Evolutionary conservation across 2,329 filamentous ascomycete genomes (phyloP).

Genomic region (Lasiodiplodia gonubiensis): DNA sequence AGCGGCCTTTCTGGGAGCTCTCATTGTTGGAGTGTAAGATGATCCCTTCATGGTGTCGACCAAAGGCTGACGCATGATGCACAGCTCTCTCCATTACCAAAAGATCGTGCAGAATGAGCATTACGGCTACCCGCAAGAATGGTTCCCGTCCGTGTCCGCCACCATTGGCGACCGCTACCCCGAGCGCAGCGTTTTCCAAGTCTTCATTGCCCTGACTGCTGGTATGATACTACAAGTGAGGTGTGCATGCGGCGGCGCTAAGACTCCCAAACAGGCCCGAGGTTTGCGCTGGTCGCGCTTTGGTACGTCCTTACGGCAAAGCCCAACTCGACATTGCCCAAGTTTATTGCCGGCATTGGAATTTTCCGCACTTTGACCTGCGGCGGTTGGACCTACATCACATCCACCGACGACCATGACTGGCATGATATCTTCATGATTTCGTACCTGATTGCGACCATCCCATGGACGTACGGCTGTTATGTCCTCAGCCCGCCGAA

Average conservation of each 20-base stretch:
- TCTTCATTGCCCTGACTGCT: slow-evolving; percentile 96
- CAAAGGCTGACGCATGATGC: not conserved
- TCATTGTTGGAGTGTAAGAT: slow-evolving; percentile 70
- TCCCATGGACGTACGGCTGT: slow-evolving; percentile 95
- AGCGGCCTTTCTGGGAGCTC: slow-evolving; percentile 86
- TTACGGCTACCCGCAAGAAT: slow-evolving; percentile 79
- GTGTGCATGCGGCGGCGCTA: slow-evolving; percentile 10
- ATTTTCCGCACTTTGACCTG: slow-evolving; percentile 90
- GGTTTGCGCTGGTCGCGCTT: slow-evolving; percentile 86
- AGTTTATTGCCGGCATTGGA: slow-evolving; percentile 79
- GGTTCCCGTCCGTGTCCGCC: slow-evolving; percentile 94
- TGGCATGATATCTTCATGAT: slow-evolving; percentile 99
- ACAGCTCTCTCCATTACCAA: slow-evolving; percentile 79
- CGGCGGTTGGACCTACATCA: slow-evolving; percentile 98
- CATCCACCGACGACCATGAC: slow-evolving; percentile 95
- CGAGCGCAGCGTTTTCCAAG: slow-evolving; percentile 93
- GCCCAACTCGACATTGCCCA: slow-evolving; percentile 76
- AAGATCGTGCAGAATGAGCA: slow-evolving; percentile 99
- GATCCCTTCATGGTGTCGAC: not conserved
- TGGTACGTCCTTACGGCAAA: slow-evolving; percentile 89
- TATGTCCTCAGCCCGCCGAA: slow-evolving; percentile 87
- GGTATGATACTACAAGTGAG: slow-evolving; percentile 56
- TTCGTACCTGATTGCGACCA: slow-evolving; percentile 89
- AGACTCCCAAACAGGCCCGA: slow-evolving; percentile 66
- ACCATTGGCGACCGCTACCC: slow-evolving; percentile 98